Base-by-base conservation (phyloP, 768 basidiomycete genomes). In the Kwoniella sp. region DNA sequence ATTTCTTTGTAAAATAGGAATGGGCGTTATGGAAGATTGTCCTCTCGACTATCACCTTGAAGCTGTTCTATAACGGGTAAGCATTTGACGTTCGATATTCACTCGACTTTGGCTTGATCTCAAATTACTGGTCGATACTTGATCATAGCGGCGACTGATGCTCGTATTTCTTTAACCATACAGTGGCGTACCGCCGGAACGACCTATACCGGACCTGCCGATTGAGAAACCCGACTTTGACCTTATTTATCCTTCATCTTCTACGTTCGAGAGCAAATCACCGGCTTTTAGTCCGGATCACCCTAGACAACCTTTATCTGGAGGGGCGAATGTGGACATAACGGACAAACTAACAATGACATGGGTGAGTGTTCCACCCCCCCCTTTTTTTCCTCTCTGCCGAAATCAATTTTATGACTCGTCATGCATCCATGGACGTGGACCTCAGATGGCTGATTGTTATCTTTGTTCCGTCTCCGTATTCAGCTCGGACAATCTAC, bases 401-500 rank as follows among this genome's bases (percentile, higher is more conserved):
- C 1, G 33, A 55, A 5, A 25, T 21, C 36, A 21, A 51, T 13
- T 8, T 46, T 5, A 33, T 33, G 33, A 6, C 33, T 44, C 40
- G 8, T 19, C 8, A 6, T 44, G 40, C 33, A n/a, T n/a, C n/a
- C n/a, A n/a, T n/a, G n/a, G n/a, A n/a, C n/a, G n/a, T n/a, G n/a
- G n/a, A n/a, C n/a, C n/a, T n/a, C n/a, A n/a, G 55, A 25, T 19
- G 37, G 2, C 2, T 40, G 48, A 55, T 21, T 62, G 55, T 55
- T 49, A 26, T 30, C 10, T 19, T 49, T 15, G 47, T 46, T 22
- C 48, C 0, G 27, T 44, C 10, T 19, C 40, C 6, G 44, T 46
- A 21, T 49, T 0, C 68, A 79, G 80, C 73, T 81, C 50, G 80
- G 80, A 12, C 80, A 81, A 62, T 80, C 79, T 0, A 81, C 80